A percentile compares a stretch with the other conserved stretches of the same genome.
Conservation (phyloP, 2,329 filamentous ascomycete genomes). For the Trichoderma semiorbis region DNA sequence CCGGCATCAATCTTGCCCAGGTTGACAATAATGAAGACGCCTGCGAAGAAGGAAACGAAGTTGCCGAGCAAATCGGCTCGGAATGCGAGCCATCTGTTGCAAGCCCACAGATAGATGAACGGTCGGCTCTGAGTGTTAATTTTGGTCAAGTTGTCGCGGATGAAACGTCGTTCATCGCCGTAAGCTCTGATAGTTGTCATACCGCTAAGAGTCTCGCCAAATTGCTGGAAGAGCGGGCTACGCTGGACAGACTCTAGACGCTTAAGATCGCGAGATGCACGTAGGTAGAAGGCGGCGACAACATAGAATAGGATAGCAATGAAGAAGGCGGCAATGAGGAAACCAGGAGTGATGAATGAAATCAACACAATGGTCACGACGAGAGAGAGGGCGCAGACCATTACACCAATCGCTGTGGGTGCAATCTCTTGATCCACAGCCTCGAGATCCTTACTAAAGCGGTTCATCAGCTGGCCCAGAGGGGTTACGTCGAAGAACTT, state of each 20-base stretch:
- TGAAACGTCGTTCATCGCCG: conserved; percentile 88
- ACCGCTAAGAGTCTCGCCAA: conserved; percentile 89
- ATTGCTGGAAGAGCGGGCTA: conserved; percentile 95
- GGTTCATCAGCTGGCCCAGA: conserved; percentile 93
- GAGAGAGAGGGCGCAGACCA: conserved; percentile 63
- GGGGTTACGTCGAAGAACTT: conserved; percentile 97
- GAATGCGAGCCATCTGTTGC: conserved; percentile 94
- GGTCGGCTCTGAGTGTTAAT: conserved; percentile 91
- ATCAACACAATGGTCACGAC: conserved; percentile 86
- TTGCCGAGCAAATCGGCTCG: conserved; percentile 88
- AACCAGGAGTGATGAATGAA: conserved; percentile 81
- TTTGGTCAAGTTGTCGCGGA: conserved; percentile 80
- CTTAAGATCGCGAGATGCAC: conserved; percentile 92
- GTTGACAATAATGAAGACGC: conserved; percentile 82
- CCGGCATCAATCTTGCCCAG: conserved; percentile 83
- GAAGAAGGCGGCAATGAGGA: conserved; percentile 80
- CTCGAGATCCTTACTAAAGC: conserved; percentile 97
- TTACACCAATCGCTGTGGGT: conserved; percentile 76
- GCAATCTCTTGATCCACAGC: conserved; percentile 94
- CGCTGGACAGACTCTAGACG: conserved; percentile 89
- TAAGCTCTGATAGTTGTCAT: conserved; percentile 97
- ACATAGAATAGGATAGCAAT: conserved; percentile 80
- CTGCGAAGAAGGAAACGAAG: conserved; percentile 88
- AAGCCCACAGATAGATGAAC: conserved; percentile 94
- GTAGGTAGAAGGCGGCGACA: conserved; percentile 83